Evolutionary conservation across 108 stramenopile species (phyloP).

Genomic region (Licmophora abbreviata): DNA sequence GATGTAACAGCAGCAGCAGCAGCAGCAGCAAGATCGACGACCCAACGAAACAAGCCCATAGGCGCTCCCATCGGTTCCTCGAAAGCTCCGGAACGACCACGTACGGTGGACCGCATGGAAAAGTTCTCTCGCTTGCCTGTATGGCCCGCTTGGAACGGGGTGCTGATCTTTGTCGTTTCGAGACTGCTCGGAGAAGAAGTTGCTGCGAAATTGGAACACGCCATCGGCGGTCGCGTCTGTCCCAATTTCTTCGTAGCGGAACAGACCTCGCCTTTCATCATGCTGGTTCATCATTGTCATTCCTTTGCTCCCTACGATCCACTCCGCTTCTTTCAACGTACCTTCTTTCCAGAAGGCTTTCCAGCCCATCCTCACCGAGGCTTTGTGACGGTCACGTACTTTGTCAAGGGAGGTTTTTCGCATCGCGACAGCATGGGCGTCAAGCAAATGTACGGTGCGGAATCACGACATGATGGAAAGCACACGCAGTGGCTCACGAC

Average conservation of each 20-base stretch:
- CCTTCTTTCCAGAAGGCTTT: conserved; percentile 80
- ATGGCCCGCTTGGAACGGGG: conserved; percentile 76
- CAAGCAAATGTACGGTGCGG: conserved; percentile 57
- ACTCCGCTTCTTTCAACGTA: conserved; percentile 42
- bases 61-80: neutral
- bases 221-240: conserved; percentile 63
- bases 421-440: conserved; percentile 78
- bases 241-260: conserved; percentile 52
- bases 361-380: conserved; percentile 84
- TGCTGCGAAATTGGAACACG: conserved; percentile 44
- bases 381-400: conserved; percentile 75
- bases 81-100: neutral
- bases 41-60: no score
- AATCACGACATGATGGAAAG: conserved; percentile 26
- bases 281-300: conserved; percentile 83
- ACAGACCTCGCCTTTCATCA: conserved; percentile 63
- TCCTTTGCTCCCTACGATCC: conserved; percentile 67
- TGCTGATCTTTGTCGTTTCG: conserved; percentile 48
- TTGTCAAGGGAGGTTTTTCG: conserved; percentile 67
- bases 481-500: conserved; percentile 77
- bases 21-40: no score
- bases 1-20: no score
- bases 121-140: conserved; percentile 62
- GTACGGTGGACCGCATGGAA: conserved; percentile 29
- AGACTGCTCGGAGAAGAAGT: conserved; percentile 34